Evolutionary conservation across 2,329 filamentous ascomycete genomes (phyloP).

Genomic region (Arthroderma sp.): DNA sequence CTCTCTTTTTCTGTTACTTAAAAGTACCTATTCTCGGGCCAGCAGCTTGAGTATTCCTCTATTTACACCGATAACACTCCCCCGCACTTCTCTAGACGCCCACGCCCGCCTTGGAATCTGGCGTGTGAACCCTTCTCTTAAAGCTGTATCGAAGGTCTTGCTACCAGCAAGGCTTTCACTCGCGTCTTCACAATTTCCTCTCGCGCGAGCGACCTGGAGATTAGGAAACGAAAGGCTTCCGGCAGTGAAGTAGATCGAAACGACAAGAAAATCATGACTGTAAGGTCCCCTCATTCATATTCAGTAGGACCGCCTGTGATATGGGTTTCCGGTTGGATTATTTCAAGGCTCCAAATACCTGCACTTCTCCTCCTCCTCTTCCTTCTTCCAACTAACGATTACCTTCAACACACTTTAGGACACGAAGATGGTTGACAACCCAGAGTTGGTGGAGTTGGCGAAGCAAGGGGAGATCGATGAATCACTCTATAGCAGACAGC

Average conservation of each 20-base stretch:
- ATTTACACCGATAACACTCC: conserved; percentile 9
- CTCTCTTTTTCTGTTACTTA: not conserved
- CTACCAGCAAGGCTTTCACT: conserved; percentile 32
- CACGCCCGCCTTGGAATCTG: not conserved
- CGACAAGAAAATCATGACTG: conserved; percentile 43
- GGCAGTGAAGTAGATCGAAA: conserved; percentile 31
- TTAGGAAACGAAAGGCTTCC: conserved; percentile 16
- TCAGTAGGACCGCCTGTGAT: not conserved
- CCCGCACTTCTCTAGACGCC: conserved; percentile 15
- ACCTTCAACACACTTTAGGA: conserved; percentile 28
- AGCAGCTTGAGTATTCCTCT: not conserved
- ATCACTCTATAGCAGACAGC: conserved; percentile 55
- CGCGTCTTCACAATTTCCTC: conserved; percentile 24
- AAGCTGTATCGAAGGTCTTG: conserved; percentile 31
- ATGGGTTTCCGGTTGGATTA: not conserved
- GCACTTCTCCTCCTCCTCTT: not conserved
- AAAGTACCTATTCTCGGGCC: not conserved
- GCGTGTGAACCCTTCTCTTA: not conserved
- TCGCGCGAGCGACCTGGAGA: conserved; percentile 19
- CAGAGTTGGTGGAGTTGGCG: conserved; percentile 47
- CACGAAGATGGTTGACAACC: conserved; percentile 49
- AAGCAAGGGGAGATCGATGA: conserved; percentile 56
- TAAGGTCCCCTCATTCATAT: conserved; percentile 22
- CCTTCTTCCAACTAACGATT: conserved; percentile 11
- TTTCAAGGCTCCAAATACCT: conserved; percentile 3